Evolutionary conservation across 2,329 filamentous ascomycete species (phyloP).

Genomic region (Talaromyces sp.): DNA sequence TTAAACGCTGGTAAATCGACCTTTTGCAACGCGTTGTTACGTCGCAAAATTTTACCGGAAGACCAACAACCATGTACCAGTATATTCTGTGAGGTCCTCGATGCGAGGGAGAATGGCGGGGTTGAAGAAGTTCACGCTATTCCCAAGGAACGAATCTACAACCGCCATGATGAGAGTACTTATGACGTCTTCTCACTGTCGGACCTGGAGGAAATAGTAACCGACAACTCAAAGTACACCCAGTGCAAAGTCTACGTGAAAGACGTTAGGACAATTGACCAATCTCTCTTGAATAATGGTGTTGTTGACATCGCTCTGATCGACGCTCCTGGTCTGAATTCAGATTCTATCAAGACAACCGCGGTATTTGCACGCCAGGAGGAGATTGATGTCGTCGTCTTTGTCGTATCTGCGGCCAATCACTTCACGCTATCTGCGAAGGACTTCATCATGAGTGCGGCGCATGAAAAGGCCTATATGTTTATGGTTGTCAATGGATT

Average conservation of each 20-base stretch:
- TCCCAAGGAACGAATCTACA: constrained; percentile 74
- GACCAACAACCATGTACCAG: constrained; percentile 98
- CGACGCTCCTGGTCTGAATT: constrained; percentile 92
- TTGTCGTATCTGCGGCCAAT: constrained; percentile 95
- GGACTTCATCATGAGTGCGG: constrained; percentile 94
- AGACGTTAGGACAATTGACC: constrained; percentile 82
- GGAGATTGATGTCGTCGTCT: constrained; percentile 98
- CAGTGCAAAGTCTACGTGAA: constrained; percentile 97
- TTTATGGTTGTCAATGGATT: constrained; percentile 99
- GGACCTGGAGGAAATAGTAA: constrained; percentile 83
- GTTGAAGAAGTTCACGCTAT: constrained; percentile 95
- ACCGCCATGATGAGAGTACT: constrained; percentile 87
- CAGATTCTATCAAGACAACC: constrained; percentile 94
- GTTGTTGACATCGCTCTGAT: constrained; percentile 98
- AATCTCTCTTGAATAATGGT: constrained; percentile 93
- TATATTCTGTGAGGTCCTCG: constrained; percentile 96
- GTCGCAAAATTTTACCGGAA: constrained; percentile 88
- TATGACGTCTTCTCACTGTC: constrained; percentile 80
- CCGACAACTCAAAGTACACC: constrained; percentile 82
- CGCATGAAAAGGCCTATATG: constrained; percentile 95
- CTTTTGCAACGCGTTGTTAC: constrained; percentile 94
- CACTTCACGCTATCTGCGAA: constrained; percentile 98
- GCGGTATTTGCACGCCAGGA: constrained; percentile 96
- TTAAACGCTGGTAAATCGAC: constrained; percentile 97
- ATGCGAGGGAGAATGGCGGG: constrained; percentile 84